Percentiles rank a stretch among this genome's conserved stretches.
phyloP scores from a whole-genome alignment of 805 yeast species.

The Cyberlindnera americana region DNA sequence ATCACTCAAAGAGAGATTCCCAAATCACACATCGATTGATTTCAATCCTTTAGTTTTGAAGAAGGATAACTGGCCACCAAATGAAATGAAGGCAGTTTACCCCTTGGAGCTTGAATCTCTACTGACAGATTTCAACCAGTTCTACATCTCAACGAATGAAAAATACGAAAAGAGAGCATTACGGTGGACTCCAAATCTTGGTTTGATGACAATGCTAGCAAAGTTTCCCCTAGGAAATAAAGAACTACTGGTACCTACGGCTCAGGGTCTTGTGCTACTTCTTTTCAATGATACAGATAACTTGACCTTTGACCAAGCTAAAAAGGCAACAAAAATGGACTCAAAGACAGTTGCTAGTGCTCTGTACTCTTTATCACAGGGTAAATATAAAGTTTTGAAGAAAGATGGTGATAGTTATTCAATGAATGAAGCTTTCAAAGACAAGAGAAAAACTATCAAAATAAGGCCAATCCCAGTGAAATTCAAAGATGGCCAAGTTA shows the following conservation, averaged over 20 bases:
- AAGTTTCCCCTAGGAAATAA: conserved; percentile 16
- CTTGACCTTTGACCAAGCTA: conserved; percentile 16
- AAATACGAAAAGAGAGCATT: conserved; percentile 11
- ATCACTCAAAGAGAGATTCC: not conserved
- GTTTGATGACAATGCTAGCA: conserved; percentile 21
- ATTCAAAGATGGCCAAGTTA: conserved; percentile 14
- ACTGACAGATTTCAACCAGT: conserved; percentile 10
- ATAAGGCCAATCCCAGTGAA: conserved; percentile 21
- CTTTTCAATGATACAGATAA: conserved; percentile 19
- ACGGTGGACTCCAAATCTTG: conserved; percentile 22
- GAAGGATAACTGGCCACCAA: conserved; percentile 20
- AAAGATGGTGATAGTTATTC: conserved; percentile 9
- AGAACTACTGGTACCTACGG: conserved; percentile 20
- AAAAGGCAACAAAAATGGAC: conserved; percentile 14
- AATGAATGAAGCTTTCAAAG: conserved; percentile 20
- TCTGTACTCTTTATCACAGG: conserved; percentile 24
- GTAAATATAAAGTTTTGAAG: conserved; percentile 20
- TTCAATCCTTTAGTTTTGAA: conserved; percentile 23
- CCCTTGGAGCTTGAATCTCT: conserved; percentile 11
- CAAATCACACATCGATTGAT: conserved; percentile 5
- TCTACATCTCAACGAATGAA: conserved; percentile 13
- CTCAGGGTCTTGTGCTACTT: conserved; percentile 21
- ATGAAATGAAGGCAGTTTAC: conserved; percentile 7
- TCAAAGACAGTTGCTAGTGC: conserved; percentile 15
- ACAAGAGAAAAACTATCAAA: conserved; percentile 13